phyloP scores from a whole-genome alignment of 176 grass and related monocot genomes.

The Aegilops longissima region DNA sequence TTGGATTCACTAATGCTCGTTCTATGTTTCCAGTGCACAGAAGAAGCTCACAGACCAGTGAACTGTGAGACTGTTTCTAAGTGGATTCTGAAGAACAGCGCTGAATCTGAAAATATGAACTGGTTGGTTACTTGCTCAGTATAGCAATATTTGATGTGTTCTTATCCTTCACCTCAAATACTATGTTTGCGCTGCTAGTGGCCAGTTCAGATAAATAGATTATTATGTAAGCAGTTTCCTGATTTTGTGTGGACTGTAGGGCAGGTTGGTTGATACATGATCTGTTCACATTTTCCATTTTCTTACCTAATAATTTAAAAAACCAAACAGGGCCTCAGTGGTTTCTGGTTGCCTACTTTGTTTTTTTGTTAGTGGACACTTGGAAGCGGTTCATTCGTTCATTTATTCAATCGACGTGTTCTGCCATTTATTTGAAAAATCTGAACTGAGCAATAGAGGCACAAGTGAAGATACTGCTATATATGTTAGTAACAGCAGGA shows the following conservation, averaged over 20 bases:
- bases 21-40: conserved; percentile 70
- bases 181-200: neutral
- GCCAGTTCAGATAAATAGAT: neutral
- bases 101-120: conserved; percentile 98
- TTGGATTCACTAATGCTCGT: conserved; percentile 1
- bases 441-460: too few species aligned
- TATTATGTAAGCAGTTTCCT: neutral
- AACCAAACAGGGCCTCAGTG: too few species aligned
- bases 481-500: neutral
- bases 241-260: neutral
- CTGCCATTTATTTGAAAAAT: neutral
- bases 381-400: neutral
- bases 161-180: neutral
- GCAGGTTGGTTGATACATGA: neutral
- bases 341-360: neutral
- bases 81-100: conserved; percentile 95
- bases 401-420: neutral
- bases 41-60: conserved; percentile 93
- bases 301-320: neutral
- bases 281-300: neutral
- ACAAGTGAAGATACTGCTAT: neutral
- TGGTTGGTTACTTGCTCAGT: conserved; percentile 54
- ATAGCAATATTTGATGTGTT: neutral
- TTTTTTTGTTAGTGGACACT: neutral
- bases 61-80: conserved; percentile 77